These are phyloP conservation scores for Suhomyces panamericanus DNA, from an alignment of 1,139 yeast genomes.

Conservation along the genomic window DNA sequence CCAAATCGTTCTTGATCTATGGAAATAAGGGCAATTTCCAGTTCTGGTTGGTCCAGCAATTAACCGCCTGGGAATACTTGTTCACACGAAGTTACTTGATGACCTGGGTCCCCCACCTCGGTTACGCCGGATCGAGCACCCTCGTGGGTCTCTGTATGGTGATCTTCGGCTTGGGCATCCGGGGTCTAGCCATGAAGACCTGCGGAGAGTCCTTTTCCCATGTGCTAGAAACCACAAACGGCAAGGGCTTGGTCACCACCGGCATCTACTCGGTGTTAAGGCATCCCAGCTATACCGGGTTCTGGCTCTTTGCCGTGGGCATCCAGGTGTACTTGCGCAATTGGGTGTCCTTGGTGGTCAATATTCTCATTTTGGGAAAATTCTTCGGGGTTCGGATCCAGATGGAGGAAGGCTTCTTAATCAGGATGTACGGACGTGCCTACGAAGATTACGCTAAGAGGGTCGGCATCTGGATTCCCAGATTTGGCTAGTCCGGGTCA, in stretches of 20 bases:
- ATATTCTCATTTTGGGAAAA: slow-evolving; percentile 22
- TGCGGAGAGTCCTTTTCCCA: slow-evolving; percentile 44
- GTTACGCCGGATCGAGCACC: not conserved
- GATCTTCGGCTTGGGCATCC: slow-evolving; percentile 25
- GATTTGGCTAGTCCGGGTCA: slow-evolving; percentile 1
- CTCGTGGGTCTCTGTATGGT: slow-evolving; percentile 19
- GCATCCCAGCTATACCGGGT: slow-evolving; percentile 49
- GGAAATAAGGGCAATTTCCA: slow-evolving; percentile 39
- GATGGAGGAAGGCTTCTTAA: slow-evolving; percentile 39
- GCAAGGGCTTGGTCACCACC: slow-evolving; percentile 25
- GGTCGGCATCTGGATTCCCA: slow-evolving; percentile 35
- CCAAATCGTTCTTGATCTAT: slow-evolving; percentile 38
- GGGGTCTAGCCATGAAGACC: slow-evolving; percentile 34
- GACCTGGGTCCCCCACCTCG: slow-evolving; percentile 5
- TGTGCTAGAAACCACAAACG: slow-evolving; percentile 17
- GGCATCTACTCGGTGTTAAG: slow-evolving; percentile 35
- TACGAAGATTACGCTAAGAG: slow-evolving; percentile 27
- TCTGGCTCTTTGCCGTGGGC: slow-evolving; percentile 39
- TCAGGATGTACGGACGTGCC: slow-evolving; percentile 29
- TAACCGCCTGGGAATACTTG: slow-evolving; percentile 29
- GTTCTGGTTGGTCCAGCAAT: slow-evolving; percentile 32
- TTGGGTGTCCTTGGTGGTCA: slow-evolving; percentile 20
- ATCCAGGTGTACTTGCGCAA: slow-evolving; percentile 32
- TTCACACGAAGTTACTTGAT: slow-evolving; percentile 7
- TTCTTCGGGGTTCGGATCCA: slow-evolving; percentile 38